Conservation (phyloP, 495 filamentous ascomycete genomes). For the Xylaria bambusicola region DNA sequence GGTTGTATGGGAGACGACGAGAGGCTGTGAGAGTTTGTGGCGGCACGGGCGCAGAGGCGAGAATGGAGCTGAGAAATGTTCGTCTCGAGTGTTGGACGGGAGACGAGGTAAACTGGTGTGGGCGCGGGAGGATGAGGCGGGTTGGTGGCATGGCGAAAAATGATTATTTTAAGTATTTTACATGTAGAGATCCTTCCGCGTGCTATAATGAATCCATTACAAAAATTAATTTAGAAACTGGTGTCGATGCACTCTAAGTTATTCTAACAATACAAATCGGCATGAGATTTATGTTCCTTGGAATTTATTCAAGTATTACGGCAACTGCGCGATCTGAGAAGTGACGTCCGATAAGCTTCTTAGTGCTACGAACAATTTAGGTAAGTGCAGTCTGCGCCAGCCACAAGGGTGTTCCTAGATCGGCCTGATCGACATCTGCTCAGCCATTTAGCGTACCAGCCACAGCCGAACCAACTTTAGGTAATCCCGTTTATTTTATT, state of each 20-base stretch:
- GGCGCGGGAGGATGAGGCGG: conserved; percentile 7
- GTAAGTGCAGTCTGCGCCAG: too few species aligned
- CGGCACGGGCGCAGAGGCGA: conserved; percentile 30
- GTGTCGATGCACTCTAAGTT: too few species aligned
- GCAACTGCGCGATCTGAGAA: too few species aligned
- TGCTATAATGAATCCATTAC: conserved; percentile 14
- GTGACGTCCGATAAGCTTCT: conserved; percentile 13
- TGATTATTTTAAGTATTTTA: neutral
- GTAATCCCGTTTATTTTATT: neutral
- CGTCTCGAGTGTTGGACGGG: conserved; percentile 21
- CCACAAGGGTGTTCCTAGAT: neutral
- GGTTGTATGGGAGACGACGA: conserved; percentile 78
- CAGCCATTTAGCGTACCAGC: neutral
- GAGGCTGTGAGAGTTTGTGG: conserved; percentile 66
- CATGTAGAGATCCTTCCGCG: too few species aligned
- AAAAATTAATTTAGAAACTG: neutral
- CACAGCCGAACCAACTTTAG: conserved; percentile 8
- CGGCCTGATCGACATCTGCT: neutral
- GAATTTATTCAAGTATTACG: too few species aligned
- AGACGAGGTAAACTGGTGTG: conserved; percentile 1
- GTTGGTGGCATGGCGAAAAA: conserved; percentile 17
- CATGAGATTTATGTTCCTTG: too few species aligned
- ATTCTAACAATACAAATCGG: too few species aligned
- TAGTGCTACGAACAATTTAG: conserved; percentile 8
- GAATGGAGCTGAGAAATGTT: conserved; percentile 40